Base-by-base conservation (phyloP, 768 basidiomycete species). In the Xerocomellus chrysenteron region DNA sequence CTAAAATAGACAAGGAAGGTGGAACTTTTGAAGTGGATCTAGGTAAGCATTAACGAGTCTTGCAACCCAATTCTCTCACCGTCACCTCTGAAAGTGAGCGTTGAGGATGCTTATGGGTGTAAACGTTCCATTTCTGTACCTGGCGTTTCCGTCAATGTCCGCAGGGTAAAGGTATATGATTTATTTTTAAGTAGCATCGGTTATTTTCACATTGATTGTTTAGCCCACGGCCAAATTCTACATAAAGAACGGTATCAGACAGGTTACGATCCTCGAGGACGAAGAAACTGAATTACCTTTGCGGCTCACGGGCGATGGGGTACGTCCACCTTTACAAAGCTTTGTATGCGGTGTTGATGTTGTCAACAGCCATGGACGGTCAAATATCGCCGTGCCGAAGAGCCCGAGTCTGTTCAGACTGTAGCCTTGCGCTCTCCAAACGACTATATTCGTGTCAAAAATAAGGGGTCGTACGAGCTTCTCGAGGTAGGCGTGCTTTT, bases 191-290 rank as follows among this genome's bases (percentile, higher is more conserved):
- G 24, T 8, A 32, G 24, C 7, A 32, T 21, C 19, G 10, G 30
- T 26, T 21, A 16, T 44, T 49, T 19, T 49, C 17, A 57, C 7
- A 30, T 9, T 42, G 5, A 50, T 33, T 26, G 4, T 49, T 47
- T 51, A 95, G 90, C 93, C 96, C 10, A 94, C 92, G 1, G 94
- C 79, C 21, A 85, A 85, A 70, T 96, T 97, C 71, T 94, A 94
- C 65, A 86, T 87, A 35, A 82, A 80, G 61, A 76, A 78, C 12
- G 76, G 78, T 50, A 78, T 80, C 57, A 82, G 84, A 8, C 77
- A 76, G 43, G 73, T 87, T 9, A 82, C 83, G 6, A 81, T 94
- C 16, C 78, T 93, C 8, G 89, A 95, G 64, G 83, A 86, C 42
- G 88, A 92, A 56, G 73, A 75, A 39, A 87, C 86, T 0, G 80